phyloP scores from a whole-genome alignment of 2,329 filamentous ascomycete genomes.

The Phialophora tarda region DNA sequence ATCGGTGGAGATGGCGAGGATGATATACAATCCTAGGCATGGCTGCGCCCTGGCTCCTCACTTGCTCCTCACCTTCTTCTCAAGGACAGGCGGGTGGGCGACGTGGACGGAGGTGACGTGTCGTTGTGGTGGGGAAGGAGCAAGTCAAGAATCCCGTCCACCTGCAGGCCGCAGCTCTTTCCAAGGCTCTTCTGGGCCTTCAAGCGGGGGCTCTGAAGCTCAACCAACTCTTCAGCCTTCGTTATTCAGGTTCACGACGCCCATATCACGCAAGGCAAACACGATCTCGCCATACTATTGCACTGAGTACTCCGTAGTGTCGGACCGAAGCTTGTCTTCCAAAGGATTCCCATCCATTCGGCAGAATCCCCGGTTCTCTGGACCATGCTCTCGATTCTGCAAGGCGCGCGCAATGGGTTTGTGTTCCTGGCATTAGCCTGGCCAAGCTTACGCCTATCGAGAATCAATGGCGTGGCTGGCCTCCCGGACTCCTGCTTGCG shows the following conservation, averaged over 20 bases:
- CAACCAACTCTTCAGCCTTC: background rate
- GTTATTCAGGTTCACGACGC: background rate
- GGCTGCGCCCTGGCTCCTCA: background rate
- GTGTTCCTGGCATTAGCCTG: slow-evolving; percentile 8
- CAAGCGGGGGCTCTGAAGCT: too few species aligned
- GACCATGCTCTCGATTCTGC: slow-evolving; percentile 5
- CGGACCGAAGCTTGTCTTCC: background rate
- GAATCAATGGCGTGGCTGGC: slow-evolving; percentile 8
- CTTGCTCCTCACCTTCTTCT: background rate
- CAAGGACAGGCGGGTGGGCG: background rate
- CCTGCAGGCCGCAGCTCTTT: background rate
- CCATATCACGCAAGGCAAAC: background rate
- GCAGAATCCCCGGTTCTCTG: background rate
- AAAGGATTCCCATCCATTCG: background rate
- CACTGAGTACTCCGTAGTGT: background rate
- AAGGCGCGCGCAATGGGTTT: background rate
- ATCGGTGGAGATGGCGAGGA: slow-evolving; percentile 21
- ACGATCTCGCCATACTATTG: background rate
- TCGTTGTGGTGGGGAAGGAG: background rate
- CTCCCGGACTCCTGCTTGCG: slow-evolving; percentile 3
- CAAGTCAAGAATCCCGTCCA: background rate
- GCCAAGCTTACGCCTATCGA: slow-evolving; percentile 12
- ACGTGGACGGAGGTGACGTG: background rate
- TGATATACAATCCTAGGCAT: background rate
- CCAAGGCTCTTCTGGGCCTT: background rate